These are phyloP conservation scores for Wickerhamiella sergipiensis DNA, from an alignment of 805 yeast genomes.

Conservation along the genomic window DNA sequence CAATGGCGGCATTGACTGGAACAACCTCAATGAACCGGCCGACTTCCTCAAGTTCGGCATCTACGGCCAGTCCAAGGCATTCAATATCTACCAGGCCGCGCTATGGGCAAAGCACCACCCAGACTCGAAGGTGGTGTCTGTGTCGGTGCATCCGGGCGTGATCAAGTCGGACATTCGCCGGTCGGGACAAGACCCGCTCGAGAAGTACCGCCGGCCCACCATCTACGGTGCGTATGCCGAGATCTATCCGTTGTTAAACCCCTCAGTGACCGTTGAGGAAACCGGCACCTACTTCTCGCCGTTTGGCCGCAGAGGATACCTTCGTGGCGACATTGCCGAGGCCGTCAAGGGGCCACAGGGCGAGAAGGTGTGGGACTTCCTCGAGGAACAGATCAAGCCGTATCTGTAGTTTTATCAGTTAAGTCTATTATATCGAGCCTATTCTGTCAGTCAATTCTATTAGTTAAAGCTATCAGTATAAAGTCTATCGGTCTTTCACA, in stretches of 20 bases:
- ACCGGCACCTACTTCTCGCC: slow-evolving; percentile 6
- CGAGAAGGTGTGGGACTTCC: slow-evolving; percentile 26
- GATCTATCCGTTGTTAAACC: slow-evolving; percentile 30
- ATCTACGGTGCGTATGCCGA: slow-evolving; percentile 34
- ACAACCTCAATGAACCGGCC: slow-evolving; percentile 24
- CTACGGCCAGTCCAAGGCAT: slow-evolving; percentile 37
- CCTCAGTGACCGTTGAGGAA: slow-evolving; percentile 16
- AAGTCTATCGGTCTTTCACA: too few species aligned
- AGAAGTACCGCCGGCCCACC: slow-evolving; percentile 16
- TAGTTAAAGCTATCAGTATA: too few species aligned
- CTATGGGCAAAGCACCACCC: slow-evolving; percentile 25
- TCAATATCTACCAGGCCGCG: slow-evolving; percentile 27
- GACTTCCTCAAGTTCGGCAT: slow-evolving; percentile 9
- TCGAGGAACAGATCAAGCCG: slow-evolving; percentile 7
- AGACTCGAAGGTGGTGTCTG: slow-evolving; percentile 19
- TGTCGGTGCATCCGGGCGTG: slow-evolving; percentile 31
- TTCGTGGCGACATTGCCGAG: slow-evolving; percentile 27
- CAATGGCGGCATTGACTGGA: slow-evolving; percentile 29
- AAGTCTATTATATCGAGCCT: too few species aligned
- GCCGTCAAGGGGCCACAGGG: slow-evolving; percentile 27
- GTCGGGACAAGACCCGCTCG: slow-evolving; percentile 5
- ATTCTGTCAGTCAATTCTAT: not conserved
- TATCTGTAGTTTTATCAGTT: not conserved
- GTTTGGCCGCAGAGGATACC: slow-evolving; percentile 1
- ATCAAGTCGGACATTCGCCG: slow-evolving; percentile 29